Percentiles rank a stretch among this genome's conserved stretches.
These are phyloP conservation scores for Henckelia pumila DNA, from an alignment of 257 asterid genomes.

Conservation along the genomic window DNA sequence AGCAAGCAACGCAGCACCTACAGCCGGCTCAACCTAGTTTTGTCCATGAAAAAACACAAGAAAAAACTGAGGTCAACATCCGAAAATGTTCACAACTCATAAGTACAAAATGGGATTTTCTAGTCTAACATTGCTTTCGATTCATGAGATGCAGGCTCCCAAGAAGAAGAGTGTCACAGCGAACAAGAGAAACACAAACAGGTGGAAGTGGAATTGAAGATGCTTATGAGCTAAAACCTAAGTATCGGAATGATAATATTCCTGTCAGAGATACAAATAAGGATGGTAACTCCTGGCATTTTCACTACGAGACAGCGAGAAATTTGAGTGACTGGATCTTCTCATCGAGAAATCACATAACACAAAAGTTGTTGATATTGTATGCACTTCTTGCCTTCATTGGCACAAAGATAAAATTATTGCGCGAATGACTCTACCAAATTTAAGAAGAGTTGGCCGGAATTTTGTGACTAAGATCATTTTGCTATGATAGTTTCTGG, in stretches of 20 bases:
- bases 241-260: not conserved
- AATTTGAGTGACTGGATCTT: not conserved
- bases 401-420: not conserved
- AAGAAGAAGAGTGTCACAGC: not conserved
- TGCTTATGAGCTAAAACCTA: not conserved
- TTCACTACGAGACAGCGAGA: not conserved
- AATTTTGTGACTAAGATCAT: not conserved
- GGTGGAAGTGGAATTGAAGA: conserved; percentile 1
- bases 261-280: not conserved
- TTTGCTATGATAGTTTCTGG: not conserved
- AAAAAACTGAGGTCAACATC: not conserved
- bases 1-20: conserved; percentile 84
- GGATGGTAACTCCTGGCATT: not conserved
- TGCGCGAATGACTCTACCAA: not conserved
- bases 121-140: not conserved
- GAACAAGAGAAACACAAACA: not conserved
- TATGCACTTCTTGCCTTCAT: not conserved
- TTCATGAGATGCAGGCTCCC: not conserved
- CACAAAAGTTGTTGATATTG: not conserved
- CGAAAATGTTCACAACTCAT: not conserved
- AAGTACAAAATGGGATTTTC: not conserved
- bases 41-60: not conserved
- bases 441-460: not conserved
- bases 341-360: not conserved
- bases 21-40: conserved; percentile 75